Base-by-base conservation (phyloP, 1,139 yeast genomes). In the Yarrowia galli region DNA sequence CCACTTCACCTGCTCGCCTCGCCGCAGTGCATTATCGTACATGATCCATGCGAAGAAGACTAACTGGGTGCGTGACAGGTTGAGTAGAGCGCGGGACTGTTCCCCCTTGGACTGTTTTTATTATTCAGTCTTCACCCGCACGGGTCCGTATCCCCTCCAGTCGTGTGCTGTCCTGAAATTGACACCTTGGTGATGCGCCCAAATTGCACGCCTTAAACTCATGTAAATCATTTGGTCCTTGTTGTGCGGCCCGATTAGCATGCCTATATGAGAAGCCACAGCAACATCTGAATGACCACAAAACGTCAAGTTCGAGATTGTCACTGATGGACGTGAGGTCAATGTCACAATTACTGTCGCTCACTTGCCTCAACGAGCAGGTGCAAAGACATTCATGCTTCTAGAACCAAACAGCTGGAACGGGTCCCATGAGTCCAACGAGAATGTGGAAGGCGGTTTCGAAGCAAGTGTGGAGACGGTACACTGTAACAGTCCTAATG, bases 11-110 rank as follows among this genome's bases (percentile, higher is more conserved):
- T 49, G 40, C 16, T 46, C 32, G 15, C 2, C 38, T n/a, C 20
- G 20, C 38, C 23, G 13, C 42, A 5, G 1, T 38, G 60, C 60
- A 36, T 53, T 36, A 53, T 53, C 60, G 22, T 53, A 53, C 60
- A 53, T 53, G 32, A 53, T 22, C 45, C 22, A 53, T 53, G 60
- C 60, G 43, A 15, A n/a, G 15, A 13, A 6, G 18, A 8, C 15
- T 20, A 20, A 16, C 5, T 18, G 23, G 20, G 46, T 18, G 20
- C 46, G 23, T 42, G 46, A 20, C 46, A 42, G 46, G 25, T 40
- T 1, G 5, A 16, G 18, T 40, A 7, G 32, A 3, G 9, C 32
- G 32, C 32, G 32, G 32, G 32, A 28, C 32, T 1, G 32, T 28
- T 10, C 32, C 32, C 6, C 28, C 7, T 3, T 7, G 32, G 32